Conservation (phyloP, 2,329 filamentous ascomycete species). For the Neonectria magnoliae region DNA sequence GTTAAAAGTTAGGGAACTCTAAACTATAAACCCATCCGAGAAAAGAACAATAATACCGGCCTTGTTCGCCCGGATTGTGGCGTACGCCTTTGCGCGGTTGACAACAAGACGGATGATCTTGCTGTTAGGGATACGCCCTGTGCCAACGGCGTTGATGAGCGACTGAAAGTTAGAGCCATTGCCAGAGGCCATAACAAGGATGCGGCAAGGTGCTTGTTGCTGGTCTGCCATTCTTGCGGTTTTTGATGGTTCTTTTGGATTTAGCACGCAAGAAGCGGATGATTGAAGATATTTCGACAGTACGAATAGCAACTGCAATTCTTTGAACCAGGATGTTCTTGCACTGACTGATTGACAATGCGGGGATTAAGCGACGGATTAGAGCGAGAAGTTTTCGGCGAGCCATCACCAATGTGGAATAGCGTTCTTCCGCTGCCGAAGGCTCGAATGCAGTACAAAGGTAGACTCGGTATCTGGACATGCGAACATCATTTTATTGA, state of each 20-base stretch:
- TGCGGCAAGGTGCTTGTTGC: constrained; percentile 52
- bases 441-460: too few relatives aligned
- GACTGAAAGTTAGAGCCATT: constrained; percentile 84
- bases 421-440: background rate
- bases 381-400: too few relatives aligned
- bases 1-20: background rate
- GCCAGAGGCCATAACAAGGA: constrained; percentile 77
- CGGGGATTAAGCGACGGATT: background rate
- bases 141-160: constrained; percentile 62
- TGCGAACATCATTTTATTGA: too few relatives aligned
- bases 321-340: background rate
- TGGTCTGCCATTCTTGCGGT: background rate
- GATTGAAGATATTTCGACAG: too few relatives aligned
- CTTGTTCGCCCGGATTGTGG: constrained; percentile 55
- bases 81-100: constrained; percentile 60
- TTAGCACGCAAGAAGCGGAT: background rate
- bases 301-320: background rate
- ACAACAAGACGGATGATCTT: constrained; percentile 59
- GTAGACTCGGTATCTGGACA: too few relatives aligned
- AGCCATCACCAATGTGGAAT: background rate
- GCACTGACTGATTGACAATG: background rate
- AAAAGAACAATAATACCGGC: constrained; percentile 44
- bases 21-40: background rate
- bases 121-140: constrained; percentile 52
- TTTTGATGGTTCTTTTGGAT: background rate